Evolutionary conservation across 352 stramenopile species (phyloP).

Genomic region (Phytophthora agathidicida): DNA sequence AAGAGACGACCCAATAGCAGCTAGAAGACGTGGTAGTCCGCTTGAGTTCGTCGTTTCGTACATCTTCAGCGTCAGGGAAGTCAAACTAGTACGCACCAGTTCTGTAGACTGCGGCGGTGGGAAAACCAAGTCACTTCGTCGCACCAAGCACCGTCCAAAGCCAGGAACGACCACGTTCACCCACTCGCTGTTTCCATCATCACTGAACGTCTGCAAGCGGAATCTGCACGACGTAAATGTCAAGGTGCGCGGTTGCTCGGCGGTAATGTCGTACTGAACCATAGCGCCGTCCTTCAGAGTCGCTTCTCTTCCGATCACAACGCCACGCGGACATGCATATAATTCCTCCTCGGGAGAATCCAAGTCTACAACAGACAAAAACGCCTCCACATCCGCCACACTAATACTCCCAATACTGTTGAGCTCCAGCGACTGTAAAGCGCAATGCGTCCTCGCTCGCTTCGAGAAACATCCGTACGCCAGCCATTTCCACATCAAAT

Average conservation of each 20-base stretch:
- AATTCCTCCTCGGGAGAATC: constrained; percentile 20
- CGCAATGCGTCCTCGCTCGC: constrained; percentile 4
- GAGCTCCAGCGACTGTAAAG: constrained; percentile 11
- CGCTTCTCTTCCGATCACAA: constrained; percentile 6
- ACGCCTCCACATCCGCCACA: constrained; percentile 12
- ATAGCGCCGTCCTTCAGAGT: constrained; percentile 18
- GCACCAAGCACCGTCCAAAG: constrained; percentile 21
- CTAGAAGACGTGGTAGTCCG: constrained; percentile 16
- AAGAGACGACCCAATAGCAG: constrained; percentile 12
- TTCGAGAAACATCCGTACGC: constrained; percentile 26
- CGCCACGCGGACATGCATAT: constrained; percentile 10
- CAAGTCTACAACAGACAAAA: constrained; percentile 10
- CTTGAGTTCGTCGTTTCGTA: neutral
- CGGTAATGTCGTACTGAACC: constrained; percentile 16
- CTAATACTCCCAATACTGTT: neutral
- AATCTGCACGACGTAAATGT: constrained; percentile 14
- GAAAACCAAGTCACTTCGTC: constrained; percentile 11
- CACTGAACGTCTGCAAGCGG: constrained; percentile 15
- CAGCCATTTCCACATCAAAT: constrained; percentile 23
- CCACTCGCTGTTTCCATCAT: constrained; percentile 20
- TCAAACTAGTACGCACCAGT: neutral
- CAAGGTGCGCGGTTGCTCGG: constrained; percentile 10
- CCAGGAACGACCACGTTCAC: constrained; percentile 14
- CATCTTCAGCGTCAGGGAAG: constrained; percentile 5
- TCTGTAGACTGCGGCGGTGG: neutral